Percentiles rank a stretch among this genome's conserved stretches.
Conservation (phyloP, 2,329 filamentous ascomycete genomes). For the Clonostachys sp. region DNA sequence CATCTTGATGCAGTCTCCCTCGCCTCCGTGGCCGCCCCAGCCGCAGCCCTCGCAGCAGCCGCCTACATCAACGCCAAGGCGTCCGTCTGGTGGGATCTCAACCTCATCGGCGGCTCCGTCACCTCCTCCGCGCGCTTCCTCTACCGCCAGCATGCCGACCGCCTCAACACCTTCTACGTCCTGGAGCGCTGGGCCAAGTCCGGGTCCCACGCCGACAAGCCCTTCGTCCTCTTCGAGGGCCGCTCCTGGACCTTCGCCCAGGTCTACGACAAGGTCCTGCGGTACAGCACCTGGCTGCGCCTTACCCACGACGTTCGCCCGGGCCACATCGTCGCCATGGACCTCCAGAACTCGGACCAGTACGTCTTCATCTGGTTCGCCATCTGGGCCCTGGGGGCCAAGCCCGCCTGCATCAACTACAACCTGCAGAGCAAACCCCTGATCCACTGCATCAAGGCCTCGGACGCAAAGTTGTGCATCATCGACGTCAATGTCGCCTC, state of each 20-base stretch:
- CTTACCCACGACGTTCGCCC: slow-evolving; percentile 57
- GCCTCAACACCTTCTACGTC: slow-evolving; percentile 68
- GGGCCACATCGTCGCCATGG: slow-evolving; percentile 73
- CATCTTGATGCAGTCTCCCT: slow-evolving; percentile 17
- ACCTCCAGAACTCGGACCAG: slow-evolving; percentile 76
- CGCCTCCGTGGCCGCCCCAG: slow-evolving; percentile 50
- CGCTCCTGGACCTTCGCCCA: slow-evolving; percentile 70
- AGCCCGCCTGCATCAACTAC: slow-evolving; percentile 85
- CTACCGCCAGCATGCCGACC: slow-evolving; percentile 50
- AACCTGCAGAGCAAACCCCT: slow-evolving; percentile 70
- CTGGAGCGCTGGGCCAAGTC: slow-evolving; percentile 63
- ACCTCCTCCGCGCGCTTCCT: slow-evolving; percentile 35
- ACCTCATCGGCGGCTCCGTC: slow-evolving; percentile 50
- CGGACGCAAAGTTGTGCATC: slow-evolving; percentile 62
- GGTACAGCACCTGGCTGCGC: slow-evolving; percentile 73
- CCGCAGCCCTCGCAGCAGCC: slow-evolving; percentile 58
- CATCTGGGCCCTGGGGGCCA: slow-evolving; percentile 78
- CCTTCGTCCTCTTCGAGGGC: slow-evolving; percentile 66
- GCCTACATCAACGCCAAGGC: slow-evolving; percentile 75
- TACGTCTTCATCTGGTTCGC: slow-evolving; percentile 74
- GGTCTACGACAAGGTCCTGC: slow-evolving; percentile 64
- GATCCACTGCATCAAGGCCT: slow-evolving; percentile 67
- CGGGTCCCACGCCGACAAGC: slow-evolving; percentile 42
- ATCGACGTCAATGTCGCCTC: slow-evolving; percentile 58
- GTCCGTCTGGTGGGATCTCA: slow-evolving; percentile 61